Evolutionary conservation across 495 filamentous ascomycete genomes (phyloP), one percentile per base, ranked within the genome.

Genomic region (Pyrenula aspistea): DNA sequence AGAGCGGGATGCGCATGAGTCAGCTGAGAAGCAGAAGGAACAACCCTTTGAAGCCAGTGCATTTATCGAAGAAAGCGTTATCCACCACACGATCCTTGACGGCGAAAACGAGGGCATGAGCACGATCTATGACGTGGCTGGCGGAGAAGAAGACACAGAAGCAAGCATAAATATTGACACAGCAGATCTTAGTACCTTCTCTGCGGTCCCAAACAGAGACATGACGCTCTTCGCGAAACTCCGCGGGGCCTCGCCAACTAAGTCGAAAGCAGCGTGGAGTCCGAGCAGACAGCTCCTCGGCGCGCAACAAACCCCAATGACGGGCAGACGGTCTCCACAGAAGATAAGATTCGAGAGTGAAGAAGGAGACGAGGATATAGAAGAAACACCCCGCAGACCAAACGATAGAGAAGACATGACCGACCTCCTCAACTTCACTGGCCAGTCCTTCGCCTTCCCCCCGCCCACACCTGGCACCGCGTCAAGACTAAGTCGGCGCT

Each of bases 361-460:
- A 31, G 56, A 62, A 31, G 23, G 15, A 4, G 50, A 52, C 8
- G 22, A 52, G 10, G 50, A 24, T 24, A 10, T 8, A 20, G 42
- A 57, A 25, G 63, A 62, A 31, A 66, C 73, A 47, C 62, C 70
- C 54, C 63, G 68, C 59, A 21, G 59, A 54, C 31, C 63, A 56
- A 31, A 64, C 64, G 56, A 74, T 70, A 12, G 61, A 72, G 63
- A 10, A 69, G 67, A 24, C 62, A 62, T 50, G 68, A 62, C 79
- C 81, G 72, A 73, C 25, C 77, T 97, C 24, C 79, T 95, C 55
- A 92, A 98, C 65, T 92, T 96, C 56, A 91, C 88, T 0, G 88
- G 89, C 42, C 86, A 91, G 61, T 76, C 91, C 62, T 20, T 52
- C 50, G 72, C 77, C 47, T 77, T 81, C 52, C 68, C 51, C 71